Conservation (phyloP, 176 grass and related monocot genomes). For the Aegilops bicornis region DNA sequence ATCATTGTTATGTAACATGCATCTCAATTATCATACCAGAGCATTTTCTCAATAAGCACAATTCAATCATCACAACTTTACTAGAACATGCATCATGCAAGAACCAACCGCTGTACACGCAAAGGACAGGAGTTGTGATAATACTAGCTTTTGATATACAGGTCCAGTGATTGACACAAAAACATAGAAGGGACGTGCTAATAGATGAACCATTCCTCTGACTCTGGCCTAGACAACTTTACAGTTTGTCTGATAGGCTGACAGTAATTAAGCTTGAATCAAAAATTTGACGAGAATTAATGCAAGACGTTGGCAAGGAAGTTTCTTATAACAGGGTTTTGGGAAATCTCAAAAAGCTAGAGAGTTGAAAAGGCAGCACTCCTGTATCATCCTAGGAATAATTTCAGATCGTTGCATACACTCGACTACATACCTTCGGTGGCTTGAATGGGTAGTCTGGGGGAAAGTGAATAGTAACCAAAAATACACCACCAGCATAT, state of each 20-base stretch:
- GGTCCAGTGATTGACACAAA: background rate
- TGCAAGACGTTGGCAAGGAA: background rate
- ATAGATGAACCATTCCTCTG: background rate
- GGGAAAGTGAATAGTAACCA: slow-evolving; percentile 60
- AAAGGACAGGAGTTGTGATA: background rate
- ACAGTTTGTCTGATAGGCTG: background rate
- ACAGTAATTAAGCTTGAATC: background rate
- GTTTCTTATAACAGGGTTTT: background rate
- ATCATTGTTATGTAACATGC: background rate
- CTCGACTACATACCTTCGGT: slow-evolving; percentile 32
- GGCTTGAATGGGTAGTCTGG: slow-evolving; percentile 64
- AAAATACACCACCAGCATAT: slow-evolving; percentile 52
- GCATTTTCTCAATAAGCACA: background rate
- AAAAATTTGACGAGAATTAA: background rate
- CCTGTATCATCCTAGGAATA: background rate
- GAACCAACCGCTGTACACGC: no score
- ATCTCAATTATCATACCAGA: background rate
- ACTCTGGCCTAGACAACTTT: background rate
- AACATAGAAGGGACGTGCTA: background rate
- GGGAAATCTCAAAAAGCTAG: background rate
- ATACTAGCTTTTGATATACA: background rate
- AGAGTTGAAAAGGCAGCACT: background rate
- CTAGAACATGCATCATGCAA: background rate
- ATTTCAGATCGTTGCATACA: background rate
- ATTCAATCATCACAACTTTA: background rate